Evolutionary conservation across 495 filamentous ascomycete genomes (phyloP).

Genomic region (Schizothecium vesticola): DNA sequence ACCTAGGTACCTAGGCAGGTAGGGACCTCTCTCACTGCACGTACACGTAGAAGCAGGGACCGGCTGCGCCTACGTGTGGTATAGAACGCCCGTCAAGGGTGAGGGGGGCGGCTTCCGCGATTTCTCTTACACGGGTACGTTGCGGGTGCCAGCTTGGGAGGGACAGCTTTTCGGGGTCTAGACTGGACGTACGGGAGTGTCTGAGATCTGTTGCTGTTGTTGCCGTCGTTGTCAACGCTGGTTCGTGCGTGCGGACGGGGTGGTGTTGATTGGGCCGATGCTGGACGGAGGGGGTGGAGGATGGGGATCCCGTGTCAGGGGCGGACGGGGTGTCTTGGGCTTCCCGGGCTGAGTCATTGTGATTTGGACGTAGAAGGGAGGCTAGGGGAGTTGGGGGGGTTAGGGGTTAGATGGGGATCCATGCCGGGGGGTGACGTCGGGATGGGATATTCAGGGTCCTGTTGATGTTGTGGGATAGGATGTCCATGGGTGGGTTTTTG

Average conservation of each 20-base stretch:
- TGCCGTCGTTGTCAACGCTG: no score
- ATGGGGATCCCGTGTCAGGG: neutral
- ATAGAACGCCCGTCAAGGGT: no score
- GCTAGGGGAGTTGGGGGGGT: neutral
- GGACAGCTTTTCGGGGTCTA: neutral
- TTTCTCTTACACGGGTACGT: neutral
- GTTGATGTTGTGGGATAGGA: neutral
- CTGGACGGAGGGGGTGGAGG: neutral
- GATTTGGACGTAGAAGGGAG: neutral
- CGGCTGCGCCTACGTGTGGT: neutral
- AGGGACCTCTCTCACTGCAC: neutral
- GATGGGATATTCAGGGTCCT: neutral
- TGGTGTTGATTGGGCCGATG: neutral
- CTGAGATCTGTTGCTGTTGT: neutral
- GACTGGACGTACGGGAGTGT: neutral
- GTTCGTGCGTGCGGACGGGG: no score
- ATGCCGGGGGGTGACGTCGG: neutral
- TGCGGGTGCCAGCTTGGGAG: neutral
- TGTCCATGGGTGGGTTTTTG: neutral
- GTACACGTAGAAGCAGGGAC: no score
- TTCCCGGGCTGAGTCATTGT: neutral
- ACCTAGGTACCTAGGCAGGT: neutral
- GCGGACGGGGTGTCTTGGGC: neutral
- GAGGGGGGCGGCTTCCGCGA: neutral
- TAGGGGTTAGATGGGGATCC: neutral